Conservation (phyloP, 306 rosid species). For the Dryas drummondii region DNA sequence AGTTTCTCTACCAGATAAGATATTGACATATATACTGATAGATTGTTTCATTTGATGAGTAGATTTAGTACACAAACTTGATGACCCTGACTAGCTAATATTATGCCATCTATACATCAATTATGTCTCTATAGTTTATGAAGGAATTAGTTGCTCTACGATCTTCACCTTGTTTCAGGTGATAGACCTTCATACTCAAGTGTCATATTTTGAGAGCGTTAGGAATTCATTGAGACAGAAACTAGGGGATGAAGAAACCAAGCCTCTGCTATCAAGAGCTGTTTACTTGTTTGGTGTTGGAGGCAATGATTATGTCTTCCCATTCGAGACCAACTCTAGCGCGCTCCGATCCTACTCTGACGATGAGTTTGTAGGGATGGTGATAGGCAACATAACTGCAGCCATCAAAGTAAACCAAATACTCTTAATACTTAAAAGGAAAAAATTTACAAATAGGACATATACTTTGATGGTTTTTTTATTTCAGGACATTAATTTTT, state of each 20-base stretch:
- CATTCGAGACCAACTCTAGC: conserved; percentile 15
- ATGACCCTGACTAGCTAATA: no score
- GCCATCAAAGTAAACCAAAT: conserved; percentile 28
- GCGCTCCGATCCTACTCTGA: not conserved
- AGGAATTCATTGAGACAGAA: conserved; percentile 9
- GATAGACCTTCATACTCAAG: conserved; percentile 31
- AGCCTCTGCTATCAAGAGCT: conserved; percentile 23
- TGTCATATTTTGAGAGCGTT: conserved; percentile 29
- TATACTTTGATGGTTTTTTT: no score
- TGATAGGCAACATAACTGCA: conserved; percentile 34
- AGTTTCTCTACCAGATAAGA: no score
- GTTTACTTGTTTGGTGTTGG: conserved; percentile 39
- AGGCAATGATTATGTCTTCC: conserved; percentile 25
- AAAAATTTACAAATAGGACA: no score
- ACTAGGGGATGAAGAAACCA: conserved; percentile 25
- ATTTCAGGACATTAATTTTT: no score
- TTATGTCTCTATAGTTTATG: no score
- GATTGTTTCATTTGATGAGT: no score
- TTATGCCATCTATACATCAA: no score
- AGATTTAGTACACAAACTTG: no score
- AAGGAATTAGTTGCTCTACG: no score
- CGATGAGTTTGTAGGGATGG: conserved; percentile 25
- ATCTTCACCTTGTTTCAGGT: conserved; percentile 21
- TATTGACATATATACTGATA: no score
- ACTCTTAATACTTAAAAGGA: no score